Evolutionary conservation across 495 filamentous ascomycete genomes (phyloP).

Genomic region (Annulohypoxylon maeteangense): DNA sequence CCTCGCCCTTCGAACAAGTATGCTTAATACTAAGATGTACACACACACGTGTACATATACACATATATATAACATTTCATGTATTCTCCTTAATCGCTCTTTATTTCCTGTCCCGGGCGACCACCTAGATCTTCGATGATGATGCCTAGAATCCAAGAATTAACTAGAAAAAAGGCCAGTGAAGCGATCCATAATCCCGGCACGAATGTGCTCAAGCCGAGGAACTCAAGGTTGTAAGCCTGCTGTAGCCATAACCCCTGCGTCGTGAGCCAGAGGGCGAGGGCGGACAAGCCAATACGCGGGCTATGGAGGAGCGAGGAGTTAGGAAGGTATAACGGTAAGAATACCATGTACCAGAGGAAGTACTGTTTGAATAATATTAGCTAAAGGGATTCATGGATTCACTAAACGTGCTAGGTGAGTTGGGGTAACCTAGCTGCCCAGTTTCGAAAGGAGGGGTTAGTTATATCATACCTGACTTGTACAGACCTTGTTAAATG

Average conservation of each 20-base stretch:
- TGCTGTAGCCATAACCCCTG: constrained; percentile 89
- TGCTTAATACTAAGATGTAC: not conserved
- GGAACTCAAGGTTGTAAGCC: constrained; percentile 87
- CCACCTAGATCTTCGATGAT: constrained; percentile 74
- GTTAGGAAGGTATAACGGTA: constrained; percentile 87
- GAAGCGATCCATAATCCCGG: constrained; percentile 82
- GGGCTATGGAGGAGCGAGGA: constrained; percentile 74
- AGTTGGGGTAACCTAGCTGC: not conserved
- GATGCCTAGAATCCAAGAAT: constrained; percentile 86
- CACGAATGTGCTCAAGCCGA: constrained; percentile 84
- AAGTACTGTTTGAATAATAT: constrained; percentile 75
- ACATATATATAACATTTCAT: not conserved
- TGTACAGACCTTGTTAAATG: constrained; percentile 98
- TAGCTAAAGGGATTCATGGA: not conserved
- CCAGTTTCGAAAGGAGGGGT: not conserved
- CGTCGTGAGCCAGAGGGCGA: constrained; percentile 75
- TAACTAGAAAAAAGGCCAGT: constrained; percentile 82
- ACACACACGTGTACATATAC: not conserved
- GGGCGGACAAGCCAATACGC: constrained; percentile 68
- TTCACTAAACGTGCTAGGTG: not conserved
- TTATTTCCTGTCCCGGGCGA: not conserved
- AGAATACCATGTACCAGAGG: constrained; percentile 93
- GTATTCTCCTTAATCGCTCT: not conserved
- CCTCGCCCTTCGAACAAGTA: not conserved
- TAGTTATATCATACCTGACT: constrained; percentile 74